Base-by-base conservation (phyloP, 2,329 filamentous ascomycete species). In the Fusarium brachygibbosum region DNA sequence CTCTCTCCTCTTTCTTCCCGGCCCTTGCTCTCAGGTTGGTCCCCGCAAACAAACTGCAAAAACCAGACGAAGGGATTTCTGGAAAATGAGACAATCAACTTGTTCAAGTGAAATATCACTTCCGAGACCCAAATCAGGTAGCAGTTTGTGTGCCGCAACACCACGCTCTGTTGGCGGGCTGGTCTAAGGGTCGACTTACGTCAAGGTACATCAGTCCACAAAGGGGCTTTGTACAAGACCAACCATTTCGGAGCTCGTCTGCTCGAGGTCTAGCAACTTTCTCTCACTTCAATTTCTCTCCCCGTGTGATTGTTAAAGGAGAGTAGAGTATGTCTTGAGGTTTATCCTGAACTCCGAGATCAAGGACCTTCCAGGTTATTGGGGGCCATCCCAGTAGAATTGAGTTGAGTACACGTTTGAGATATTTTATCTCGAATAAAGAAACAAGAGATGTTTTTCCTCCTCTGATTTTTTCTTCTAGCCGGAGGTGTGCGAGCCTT, bases 191-290 rank as follows among this genome's bases (percentile, higher is more conserved):
- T 65, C 66, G 65, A 72, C 67, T 70, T 76, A 75, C 70, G 74
- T 75, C 74, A 75, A 76, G 68, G 66, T 54, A 66, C 69, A 69
- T 75, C 68, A 71, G 69, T 73, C 72, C 70, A 74, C 69, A 74
- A 60, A 54, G 58, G 48, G 65, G 53, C 55, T 60, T 59, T 61
- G 51, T 57, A 56, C 48, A 64, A 71, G 58, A 61, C 72, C 67
- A 74, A 72, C 64, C 50, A 57, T 63, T 72, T 58, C 62, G 61
- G 66, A 64, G 55, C 58, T 63, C 37, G 46, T 60, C 68, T 50
- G 46, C 63, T 70, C 57, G 56, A 65, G 55, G 60, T 50, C 52
- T 65, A 56, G 35, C 32, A 58, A 53, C 52, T 68, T 52, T 70
- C 40, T 28, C 6, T 40, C 23, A 23, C 25, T 40, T 13, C 28